Evolutionary conservation across 2,329 filamentous ascomycete species (phyloP), one percentile per base, ranked within the genome.

Genomic region (Fusarium robinianum): DNA sequence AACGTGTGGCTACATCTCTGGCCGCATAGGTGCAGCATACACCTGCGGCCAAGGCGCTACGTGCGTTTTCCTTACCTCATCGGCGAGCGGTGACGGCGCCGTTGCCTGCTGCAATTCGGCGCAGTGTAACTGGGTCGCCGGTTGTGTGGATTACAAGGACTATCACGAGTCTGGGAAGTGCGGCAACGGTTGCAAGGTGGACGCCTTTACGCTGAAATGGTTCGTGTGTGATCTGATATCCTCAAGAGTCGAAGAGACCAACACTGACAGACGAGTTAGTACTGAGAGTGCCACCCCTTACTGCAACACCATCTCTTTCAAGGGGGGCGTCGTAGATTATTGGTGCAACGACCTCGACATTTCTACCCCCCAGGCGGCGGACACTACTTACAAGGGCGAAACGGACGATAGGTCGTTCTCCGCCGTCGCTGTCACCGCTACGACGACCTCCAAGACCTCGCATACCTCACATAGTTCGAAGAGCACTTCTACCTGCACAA

Each of bases 1-100:
- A 47, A 77, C 72, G 0, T 79, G 77, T 46, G 77, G 76, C 50
- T 79, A 68, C 55, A 60, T 79, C 25, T 67, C 65, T 19, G 76
- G 70, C 21, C 64, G 62, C 18, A 41, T 65, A 9, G 72, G 63
- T 14, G 68, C 66, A 3, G 64, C 64, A 4, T 75, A 69, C 51
- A 70, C 64, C 9, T 78, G 75, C 49, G 57, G 55, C 10, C 49
- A 34, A 12, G 51, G 48, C 16, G 58, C 54, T 22, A 67, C 60
- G 12, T 78, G 75, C 37, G 69, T 71, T 23, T 66, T 78, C 37
- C 61, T 72, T 33, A 68, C 68, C 1, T 51, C 67, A 5, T 47
- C 61, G 4, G 37, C 50, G 4, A 49, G 45, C 9, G 41, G 40
- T 6, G 40, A 58, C 3, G 75, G 75, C 11, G 61, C 61, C 12